phyloP scores from a whole-genome alignment of 2,329 filamentous ascomycete species.

The Aspergillus melleus region DNA sequence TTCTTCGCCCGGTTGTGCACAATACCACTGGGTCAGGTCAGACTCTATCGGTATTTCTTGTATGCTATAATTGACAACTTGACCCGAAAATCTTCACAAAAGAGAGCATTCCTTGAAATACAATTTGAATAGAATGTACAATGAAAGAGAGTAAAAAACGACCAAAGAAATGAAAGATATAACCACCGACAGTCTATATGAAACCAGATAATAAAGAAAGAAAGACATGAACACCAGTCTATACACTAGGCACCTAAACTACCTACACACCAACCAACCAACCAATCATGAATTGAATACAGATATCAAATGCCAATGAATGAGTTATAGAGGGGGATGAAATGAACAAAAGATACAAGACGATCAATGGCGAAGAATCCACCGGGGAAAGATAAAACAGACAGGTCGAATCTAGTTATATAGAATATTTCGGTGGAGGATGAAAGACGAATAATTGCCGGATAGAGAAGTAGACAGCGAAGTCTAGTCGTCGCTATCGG shows the following conservation, averaged over 20 bases:
- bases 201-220: not conserved
- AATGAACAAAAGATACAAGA: not conserved
- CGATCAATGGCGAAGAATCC: not conserved
- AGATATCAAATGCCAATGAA: not conserved
- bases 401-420: not conserved
- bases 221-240: not conserved
- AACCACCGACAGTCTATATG: not conserved
- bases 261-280: not conserved
- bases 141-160: not conserved
- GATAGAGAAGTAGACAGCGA: not conserved
- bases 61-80: too few species aligned
- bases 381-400: not conserved
- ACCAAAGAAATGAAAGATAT: not conserved
- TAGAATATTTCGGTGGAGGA: not conserved
- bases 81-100: not conserved
- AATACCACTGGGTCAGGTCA: too few species aligned
- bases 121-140: not conserved
- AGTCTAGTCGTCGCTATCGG: slow-evolving; percentile 42
- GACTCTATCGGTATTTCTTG: too few species aligned
- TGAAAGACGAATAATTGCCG: not conserved
- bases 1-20: too few species aligned
- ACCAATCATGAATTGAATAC: not conserved
- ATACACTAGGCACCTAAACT: not conserved
- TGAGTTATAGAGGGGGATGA: not conserved
- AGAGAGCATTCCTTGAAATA: not conserved